phyloP scores from a whole-genome alignment of 768 basidiomycete species.

The Agaricus subrufescens region DNA sequence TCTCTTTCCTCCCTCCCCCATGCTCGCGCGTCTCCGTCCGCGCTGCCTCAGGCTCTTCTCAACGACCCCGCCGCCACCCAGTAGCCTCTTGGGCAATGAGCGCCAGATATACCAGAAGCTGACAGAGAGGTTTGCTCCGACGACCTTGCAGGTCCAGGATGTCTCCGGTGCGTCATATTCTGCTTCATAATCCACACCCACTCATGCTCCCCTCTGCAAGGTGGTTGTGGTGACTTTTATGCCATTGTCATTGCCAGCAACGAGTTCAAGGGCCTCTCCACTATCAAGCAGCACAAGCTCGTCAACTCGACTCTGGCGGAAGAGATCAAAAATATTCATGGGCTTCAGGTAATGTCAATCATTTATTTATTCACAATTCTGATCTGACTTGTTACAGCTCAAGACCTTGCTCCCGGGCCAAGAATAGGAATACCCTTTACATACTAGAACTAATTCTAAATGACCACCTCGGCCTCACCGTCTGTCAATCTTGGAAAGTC shows the following conservation, averaged over 20 bases:
- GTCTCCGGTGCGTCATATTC: constrained; percentile 74
- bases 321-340: constrained; percentile 90
- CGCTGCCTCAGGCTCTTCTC: not conserved
- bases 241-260: constrained; percentile 83
- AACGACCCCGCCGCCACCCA: constrained; percentile 6
- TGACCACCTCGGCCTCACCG: not conserved
- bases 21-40: not conserved
- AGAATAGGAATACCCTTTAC: not conserved
- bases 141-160: constrained; percentile 83
- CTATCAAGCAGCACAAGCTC: constrained; percentile 90
- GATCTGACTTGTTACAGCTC: constrained; percentile 15
- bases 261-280: constrained; percentile 81
- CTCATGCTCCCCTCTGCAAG: constrained; percentile 33
- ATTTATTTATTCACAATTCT: not conserved
- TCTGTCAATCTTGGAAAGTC: constrained; percentile 29
- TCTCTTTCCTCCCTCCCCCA: constrained; percentile 12
- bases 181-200: not conserved
- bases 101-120: constrained; percentile 68
- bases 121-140: constrained; percentile 68
- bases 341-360: constrained; percentile 70
- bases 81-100: constrained; percentile 56
- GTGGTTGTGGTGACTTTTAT: constrained; percentile 97
- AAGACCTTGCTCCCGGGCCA: constrained; percentile 18
- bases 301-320: constrained; percentile 83
- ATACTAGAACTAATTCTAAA: no score